Evolutionary conservation across 2,329 filamentous ascomycete genomes (phyloP).

Genomic region (Botryotinia calthae): DNA sequence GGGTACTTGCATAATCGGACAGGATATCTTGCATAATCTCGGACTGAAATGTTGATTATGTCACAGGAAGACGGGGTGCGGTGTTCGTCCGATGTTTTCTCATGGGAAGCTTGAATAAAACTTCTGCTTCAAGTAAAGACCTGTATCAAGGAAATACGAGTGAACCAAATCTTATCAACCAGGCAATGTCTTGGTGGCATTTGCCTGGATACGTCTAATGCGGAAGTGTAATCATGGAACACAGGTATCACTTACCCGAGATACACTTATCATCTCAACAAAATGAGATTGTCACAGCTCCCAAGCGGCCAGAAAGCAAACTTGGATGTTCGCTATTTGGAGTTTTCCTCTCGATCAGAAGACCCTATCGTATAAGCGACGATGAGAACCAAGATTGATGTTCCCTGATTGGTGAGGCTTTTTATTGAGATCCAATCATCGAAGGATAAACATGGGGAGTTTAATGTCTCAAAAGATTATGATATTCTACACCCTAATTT

Average conservation of each 20-base stretch:
- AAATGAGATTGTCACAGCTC: not conserved
- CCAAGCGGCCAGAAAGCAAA: not conserved
- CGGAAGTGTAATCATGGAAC: not conserved
- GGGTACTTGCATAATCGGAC: conserved; percentile 10
- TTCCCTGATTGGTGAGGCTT: not conserved
- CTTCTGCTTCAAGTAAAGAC: not conserved
- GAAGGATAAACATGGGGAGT: not conserved
- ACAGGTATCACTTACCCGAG: not conserved
- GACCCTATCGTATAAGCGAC: not conserved
- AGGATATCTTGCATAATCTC: conserved; percentile 7
- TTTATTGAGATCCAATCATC: not conserved
- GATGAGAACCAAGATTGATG: not conserved
- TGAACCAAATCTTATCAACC: not conserved
- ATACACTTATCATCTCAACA: not conserved
- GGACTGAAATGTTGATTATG: not conserved
- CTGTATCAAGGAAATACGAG: not conserved
- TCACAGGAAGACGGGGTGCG: no score
- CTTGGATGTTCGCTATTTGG: not conserved
- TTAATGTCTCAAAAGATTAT: not conserved
- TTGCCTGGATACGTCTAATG: not conserved
- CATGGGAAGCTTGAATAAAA: not conserved
- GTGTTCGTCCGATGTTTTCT: conserved; percentile 1
- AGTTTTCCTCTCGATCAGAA: not conserved
- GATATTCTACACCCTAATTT: not conserved
- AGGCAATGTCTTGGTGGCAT: not conserved